Conservation (phyloP, 345 rosid genomes). For the Hibiscus mutabilis region DNA sequence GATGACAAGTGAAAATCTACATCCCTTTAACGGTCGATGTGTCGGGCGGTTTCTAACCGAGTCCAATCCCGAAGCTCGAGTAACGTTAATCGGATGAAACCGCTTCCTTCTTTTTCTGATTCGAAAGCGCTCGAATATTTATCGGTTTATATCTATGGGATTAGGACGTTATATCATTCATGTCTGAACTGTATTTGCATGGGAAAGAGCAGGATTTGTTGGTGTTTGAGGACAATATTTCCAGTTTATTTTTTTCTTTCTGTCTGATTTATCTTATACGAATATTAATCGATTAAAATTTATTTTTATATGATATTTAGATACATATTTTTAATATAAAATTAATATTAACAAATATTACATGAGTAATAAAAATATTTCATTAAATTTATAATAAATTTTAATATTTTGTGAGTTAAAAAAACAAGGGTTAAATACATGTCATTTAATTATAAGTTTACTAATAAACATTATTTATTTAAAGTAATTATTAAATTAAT, state of each 20-base stretch:
- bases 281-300: too few species aligned
- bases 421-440: too few species aligned
- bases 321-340: too few species aligned
- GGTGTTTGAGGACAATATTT: background rate
- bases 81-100: background rate
- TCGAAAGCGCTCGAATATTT: background rate
- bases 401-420: too few species aligned
- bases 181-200: background rate
- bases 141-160: background rate
- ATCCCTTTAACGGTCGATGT: background rate
- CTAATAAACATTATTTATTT: too few species aligned
- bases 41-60: background rate
- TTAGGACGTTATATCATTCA: background rate
- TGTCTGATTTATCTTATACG: background rate
- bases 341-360: too few species aligned
- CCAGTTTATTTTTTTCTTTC: background rate
- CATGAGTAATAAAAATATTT: too few species aligned
- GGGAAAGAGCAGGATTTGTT: background rate
- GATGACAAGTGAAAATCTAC: slow-evolving; percentile 34
- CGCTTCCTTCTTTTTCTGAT: background rate
- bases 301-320: too few species aligned
- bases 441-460: too few species aligned
- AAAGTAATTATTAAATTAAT: too few species aligned
- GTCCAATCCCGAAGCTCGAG: background rate
- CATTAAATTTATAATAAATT: too few species aligned